Evolutionary conservation across 352 stramenopile genomes (phyloP).

Genomic region (Phytophthora sojae): DNA sequence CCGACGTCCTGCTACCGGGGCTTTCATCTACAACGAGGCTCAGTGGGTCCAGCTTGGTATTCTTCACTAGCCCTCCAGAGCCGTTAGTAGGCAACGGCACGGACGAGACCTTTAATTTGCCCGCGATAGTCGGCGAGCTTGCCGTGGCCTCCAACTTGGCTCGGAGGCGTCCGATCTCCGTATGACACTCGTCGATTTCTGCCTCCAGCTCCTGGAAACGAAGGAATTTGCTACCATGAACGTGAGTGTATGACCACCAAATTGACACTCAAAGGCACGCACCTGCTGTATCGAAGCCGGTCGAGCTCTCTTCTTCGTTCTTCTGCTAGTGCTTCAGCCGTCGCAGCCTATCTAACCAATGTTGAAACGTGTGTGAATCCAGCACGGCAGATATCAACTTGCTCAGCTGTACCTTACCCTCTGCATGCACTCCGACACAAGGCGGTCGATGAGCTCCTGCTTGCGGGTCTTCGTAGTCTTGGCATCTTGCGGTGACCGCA

Average conservation of each 20-base stretch:
- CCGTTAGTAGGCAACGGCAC: constrained; percentile 5
- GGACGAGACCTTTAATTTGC: constrained; percentile 56
- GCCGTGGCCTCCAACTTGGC: constrained; percentile 27
- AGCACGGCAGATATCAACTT: neutral
- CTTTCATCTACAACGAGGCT: constrained; percentile 2
- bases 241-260: constrained; percentile 2
- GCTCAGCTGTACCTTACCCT: constrained; percentile 33
- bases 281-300: constrained; percentile 65
- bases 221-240: constrained; percentile 64
- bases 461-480: constrained; percentile 72
- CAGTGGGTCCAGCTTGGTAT: constrained; percentile 24
- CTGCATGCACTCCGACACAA: constrained; percentile 67
- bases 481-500: constrained; percentile 65
- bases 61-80: constrained; percentile 16
- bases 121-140: constrained; percentile 38
- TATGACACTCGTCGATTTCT: constrained; percentile 66
- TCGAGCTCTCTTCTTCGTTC: constrained; percentile 67
- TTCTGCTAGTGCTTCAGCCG: constrained; percentile 62
- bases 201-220: constrained; percentile 69
- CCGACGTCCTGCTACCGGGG: neutral
- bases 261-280: neutral
- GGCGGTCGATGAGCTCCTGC: constrained; percentile 63
- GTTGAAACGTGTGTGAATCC: neutral
- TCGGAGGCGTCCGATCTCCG: constrained; percentile 61
- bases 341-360: constrained; percentile 50